Evolutionary conservation across 1,284 basidiomycete species (phyloP).

Genomic region (Takashimella koratensis): DNA sequence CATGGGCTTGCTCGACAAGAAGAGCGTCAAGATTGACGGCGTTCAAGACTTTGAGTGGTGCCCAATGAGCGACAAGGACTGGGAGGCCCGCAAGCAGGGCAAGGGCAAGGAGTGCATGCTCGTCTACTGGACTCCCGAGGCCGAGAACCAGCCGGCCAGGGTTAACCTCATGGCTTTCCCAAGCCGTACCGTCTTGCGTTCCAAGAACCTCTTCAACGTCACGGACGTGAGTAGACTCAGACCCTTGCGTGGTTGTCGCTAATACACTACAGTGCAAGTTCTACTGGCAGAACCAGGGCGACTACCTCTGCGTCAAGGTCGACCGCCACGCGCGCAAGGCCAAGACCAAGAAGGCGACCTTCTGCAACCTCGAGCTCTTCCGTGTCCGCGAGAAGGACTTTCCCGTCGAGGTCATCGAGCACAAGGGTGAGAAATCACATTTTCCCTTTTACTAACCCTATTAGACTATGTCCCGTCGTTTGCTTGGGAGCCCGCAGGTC

Average conservation of each 20-base stretch:
- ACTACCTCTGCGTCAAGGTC: conserved; percentile 98
- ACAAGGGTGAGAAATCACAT: conserved; percentile 64
- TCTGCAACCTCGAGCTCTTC: conserved; percentile 98
- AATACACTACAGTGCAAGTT: conserved; percentile 84
- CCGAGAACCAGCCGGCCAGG: conserved; percentile 91
- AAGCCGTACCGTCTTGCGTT: conserved; percentile 74
- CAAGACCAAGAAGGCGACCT: conserved; percentile 98
- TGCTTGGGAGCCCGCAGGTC: conserved; percentile 97
- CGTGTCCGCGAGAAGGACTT: conserved; percentile 95
- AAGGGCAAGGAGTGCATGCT: conserved; percentile 79
- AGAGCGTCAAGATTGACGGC: conserved; percentile 96
- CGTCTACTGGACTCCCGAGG: conserved; percentile 97
- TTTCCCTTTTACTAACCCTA: neutral
- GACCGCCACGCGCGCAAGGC: conserved; percentile 78
- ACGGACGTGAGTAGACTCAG: conserved; percentile 66
- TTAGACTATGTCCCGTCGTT: conserved; percentile 93
- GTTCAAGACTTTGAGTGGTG: conserved; percentile 99
- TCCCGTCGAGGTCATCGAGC: conserved; percentile 95
- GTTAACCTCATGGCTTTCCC: conserved; percentile 91
- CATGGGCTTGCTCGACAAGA: conserved; percentile 95
- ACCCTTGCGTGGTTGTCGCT: neutral
- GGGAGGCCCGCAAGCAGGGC: conserved; percentile 63
- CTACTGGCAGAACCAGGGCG: conserved; percentile 98
- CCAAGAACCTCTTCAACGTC: conserved; percentile 98
- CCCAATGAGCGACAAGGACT: conserved; percentile 85